These are phyloP conservation scores for Bombardia bombarda DNA, from an alignment of 495 filamentous ascomycete genomes.

Conservation along the genomic window DNA sequence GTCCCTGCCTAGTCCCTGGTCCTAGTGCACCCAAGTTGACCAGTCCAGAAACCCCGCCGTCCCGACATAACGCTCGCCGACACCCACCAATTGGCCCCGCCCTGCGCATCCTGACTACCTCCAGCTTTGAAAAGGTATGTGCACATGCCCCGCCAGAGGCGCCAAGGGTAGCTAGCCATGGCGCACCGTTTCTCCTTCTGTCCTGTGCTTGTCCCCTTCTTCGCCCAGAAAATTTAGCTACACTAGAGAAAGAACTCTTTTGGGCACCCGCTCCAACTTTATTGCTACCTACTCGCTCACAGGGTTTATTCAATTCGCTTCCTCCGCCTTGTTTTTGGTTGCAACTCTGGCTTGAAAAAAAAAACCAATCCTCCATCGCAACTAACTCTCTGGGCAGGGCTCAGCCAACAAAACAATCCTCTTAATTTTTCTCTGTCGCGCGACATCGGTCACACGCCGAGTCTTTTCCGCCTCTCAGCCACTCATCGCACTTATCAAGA, in stretches of 20 bases:
- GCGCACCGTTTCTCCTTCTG: slow-evolving; percentile 18
- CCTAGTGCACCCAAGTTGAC: too few relatives aligned
- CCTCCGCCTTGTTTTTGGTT: neutral
- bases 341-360: neutral
- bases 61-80: too few relatives aligned
- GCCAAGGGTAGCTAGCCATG: slow-evolving; percentile 8
- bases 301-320: neutral
- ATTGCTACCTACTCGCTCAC: neutral
- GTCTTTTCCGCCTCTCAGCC: neutral
- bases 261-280: neutral
- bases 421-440: neutral
- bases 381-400: neutral
- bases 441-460: neutral
- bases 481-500: neutral
- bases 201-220: slow-evolving; percentile 9
- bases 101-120: slow-evolving; percentile 11
- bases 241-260: neutral
- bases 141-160: slow-evolving; percentile 17
- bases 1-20: neutral
- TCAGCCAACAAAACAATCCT: neutral
- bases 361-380: too few relatives aligned
- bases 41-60: too few relatives aligned
- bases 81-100: slow-evolving; percentile 22
- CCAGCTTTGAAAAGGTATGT: slow-evolving; percentile 22
- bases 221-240: neutral